Base-by-base conservation (phyloP, 495 filamentous ascomycete species). In the Penicillium angulare region DNA sequence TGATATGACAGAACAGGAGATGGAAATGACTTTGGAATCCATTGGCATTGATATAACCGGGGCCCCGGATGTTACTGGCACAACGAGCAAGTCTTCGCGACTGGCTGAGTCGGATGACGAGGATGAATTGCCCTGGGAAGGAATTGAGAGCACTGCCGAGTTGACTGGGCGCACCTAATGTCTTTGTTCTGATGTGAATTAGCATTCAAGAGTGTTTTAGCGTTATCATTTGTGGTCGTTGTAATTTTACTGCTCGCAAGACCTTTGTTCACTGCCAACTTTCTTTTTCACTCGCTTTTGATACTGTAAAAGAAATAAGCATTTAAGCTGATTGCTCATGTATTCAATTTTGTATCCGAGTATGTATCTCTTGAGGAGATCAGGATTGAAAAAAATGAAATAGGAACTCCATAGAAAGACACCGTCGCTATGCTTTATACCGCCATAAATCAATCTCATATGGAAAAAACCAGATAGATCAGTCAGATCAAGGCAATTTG, bases 11-110 rank as follows among this genome's bases (percentile, higher is more conserved):
- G 75, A 81, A 53, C 76, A 84, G 20, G 80, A 85, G 50, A 75
- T 89, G 43, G 86, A 91, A 48, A 72, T 86, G 26, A 88, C 88
- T 0, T 72, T 90, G 9, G 68, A 79, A 44, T 79, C 75, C 8
- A 80, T 84, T 59, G 79, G 79, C 7, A 65, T 82, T 57, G 68
- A 80, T 56, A 46, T 60, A 3, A 31, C 21, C n/a, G n/a, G 7
- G 2, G 18, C 4, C n/a, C 32, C 5, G 9, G 45, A 48, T 27
- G 22, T 48, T 18, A 73, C 73, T n/a, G 66, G 52, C 20, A 68
- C 60, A 1, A 66, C 67, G 3, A 61, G 69, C 29, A 64, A 65
- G 36, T 68, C 66, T 20, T 59, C 41, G 57, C 36, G 21, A 10
- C 64, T 59, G 15, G 53, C 55, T 8, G 67, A 74, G 24, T 63